Base-by-base conservation (phyloP, 2,329 filamentous ascomycete species). In the Niveomyces coronatus region DNA sequence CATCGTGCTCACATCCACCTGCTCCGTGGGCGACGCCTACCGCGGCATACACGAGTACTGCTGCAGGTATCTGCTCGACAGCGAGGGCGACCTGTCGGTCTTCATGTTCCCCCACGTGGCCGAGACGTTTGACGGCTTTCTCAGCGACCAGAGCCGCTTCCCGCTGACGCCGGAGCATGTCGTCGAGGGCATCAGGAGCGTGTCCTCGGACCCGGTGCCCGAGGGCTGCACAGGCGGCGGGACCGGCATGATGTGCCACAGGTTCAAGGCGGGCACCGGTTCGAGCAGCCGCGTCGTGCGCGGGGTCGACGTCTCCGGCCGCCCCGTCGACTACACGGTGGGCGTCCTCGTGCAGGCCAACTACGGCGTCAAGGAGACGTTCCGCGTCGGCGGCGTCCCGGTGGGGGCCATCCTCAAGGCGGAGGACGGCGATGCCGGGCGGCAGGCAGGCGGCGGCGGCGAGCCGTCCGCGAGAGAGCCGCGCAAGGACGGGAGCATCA, bases 201-300 rank as follows among this genome's bases (percentile, higher is more conserved):
- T 71, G 1, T 61, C 58, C 3, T 58, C 62, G 8, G 71, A 65
- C 2, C 55, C 61, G 1, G 75, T 82, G 1, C 55, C 57, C 2
- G 78, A 83, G 54, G 79, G 79, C 0, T 76, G 74, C 46, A 68
- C 68, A 2, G 79, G 79, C 3, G 79, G 79, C 14, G 79, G 79
- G n/a, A 77, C 76, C 0, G 77, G 76, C 11, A 81, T 82, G 75
- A 65, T 75, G 26, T 79, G 74, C 49, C 74, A 80, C 48, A 68
- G 68, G 45, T 79, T 75, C 60, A 81, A 82, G 52, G 79, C 76
- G 24, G 78, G 79, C 0, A 83, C 78, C 0, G 78, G 78, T 1
- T 76, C 69, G 1, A 70, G 70, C 47, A 76, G 69, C 33, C 67
- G 79, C 17, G 45, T 74, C 7, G 65, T 82, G n/a, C 55, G 59